Percentiles rank a stretch among this genome's conserved stretches.
Evolutionary conservation across 148 eudicot genomes (phyloP).

Genomic region (Cornus suecica): DNA sequence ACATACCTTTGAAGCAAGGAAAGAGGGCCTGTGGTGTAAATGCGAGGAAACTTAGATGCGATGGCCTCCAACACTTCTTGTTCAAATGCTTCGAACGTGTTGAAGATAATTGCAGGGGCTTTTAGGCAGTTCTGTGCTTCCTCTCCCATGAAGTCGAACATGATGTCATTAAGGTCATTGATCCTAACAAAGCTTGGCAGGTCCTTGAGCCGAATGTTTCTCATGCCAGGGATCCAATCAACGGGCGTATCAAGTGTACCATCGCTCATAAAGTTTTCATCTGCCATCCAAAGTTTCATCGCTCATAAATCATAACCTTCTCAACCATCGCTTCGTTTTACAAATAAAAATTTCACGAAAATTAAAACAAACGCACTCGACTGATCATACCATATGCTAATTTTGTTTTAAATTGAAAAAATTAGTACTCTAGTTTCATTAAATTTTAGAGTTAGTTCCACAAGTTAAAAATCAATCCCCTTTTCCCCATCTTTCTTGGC

Average conservation of each 20-base stretch:
- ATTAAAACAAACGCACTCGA: too few species aligned
- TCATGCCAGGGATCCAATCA: constrained; percentile 22
- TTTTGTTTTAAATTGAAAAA: too few species aligned
- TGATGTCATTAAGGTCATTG: constrained; percentile 10
- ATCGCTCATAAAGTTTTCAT: constrained; percentile 7
- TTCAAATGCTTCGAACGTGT: constrained; percentile 26
- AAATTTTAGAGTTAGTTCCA: background rate
- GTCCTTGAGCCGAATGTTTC: constrained; percentile 20
- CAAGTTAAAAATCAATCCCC: too few species aligned
- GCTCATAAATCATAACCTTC: too few species aligned
- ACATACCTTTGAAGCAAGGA: background rate
- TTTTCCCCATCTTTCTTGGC: background rate
- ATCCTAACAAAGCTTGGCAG: constrained; percentile 18
- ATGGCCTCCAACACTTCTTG: constrained; percentile 7
- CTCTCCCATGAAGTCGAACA: constrained; percentile 21
- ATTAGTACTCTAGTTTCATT: too few species aligned
- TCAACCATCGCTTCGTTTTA: too few species aligned
- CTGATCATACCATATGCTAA: too few species aligned
- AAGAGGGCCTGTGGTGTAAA: constrained; percentile 24
- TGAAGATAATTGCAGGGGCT: constrained; percentile 20
- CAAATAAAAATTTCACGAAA: too few species aligned
- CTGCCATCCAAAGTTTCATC: background rate
- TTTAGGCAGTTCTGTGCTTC: constrained; percentile 20
- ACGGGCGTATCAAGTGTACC: constrained; percentile 16
- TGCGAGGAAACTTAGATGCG: background rate